These are phyloP conservation scores for Alternaria sp. DNA, from an alignment of 2,329 filamentous ascomycete species.

Conservation along the genomic window DNA sequence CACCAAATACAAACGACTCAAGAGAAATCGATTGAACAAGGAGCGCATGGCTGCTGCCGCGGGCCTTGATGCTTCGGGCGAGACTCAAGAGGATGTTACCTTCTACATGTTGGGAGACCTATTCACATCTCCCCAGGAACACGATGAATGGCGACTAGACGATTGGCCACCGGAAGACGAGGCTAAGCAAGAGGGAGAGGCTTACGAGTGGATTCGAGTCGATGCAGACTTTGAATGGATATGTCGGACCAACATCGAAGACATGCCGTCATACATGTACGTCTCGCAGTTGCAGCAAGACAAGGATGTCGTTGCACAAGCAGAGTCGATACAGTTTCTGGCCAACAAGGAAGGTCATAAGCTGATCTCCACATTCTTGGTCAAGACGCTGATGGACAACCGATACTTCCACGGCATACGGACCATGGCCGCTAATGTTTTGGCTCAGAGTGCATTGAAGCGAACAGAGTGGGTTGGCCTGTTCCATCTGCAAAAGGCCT, in stretches of 20 bases:
- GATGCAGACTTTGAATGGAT: slow-evolving; percentile 99
- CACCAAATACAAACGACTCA: slow-evolving; percentile 97
- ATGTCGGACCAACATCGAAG: slow-evolving; percentile 74
- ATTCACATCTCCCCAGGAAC: slow-evolving; percentile 80
- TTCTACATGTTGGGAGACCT: slow-evolving; percentile 94
- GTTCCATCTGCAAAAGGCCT: slow-evolving; percentile 83
- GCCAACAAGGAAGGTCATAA: slow-evolving; percentile 71
- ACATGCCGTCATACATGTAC: slow-evolving; percentile 96
- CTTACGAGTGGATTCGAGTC: slow-evolving; percentile 97
- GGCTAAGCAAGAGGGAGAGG: slow-evolving; percentile 90
- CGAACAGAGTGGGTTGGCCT: slow-evolving; percentile 75
- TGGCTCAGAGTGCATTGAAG: slow-evolving; percentile 72
- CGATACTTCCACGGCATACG: slow-evolving; percentile 95
- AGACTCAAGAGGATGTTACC: slow-evolving; percentile 76
- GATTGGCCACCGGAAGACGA: slow-evolving; percentile 93
- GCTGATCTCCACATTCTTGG: slow-evolving; percentile 85
- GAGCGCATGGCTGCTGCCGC: slow-evolving; percentile 72
- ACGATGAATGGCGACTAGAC: slow-evolving; percentile 79
- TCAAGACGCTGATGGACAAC: slow-evolving; percentile 86
- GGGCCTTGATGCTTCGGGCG: slow-evolving; percentile 67
- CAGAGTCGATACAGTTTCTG: slow-evolving; percentile 75
- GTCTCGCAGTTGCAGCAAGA: slow-evolving; percentile 97
- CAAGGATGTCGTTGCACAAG: slow-evolving; percentile 89
- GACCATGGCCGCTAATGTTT: slow-evolving; percentile 77
- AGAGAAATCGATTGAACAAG: slow-evolving; percentile 82